These are phyloP conservation scores for Aspergillus felis DNA, from an alignment of 2,329 filamentous ascomycete genomes.

Conservation along the genomic window DNA sequence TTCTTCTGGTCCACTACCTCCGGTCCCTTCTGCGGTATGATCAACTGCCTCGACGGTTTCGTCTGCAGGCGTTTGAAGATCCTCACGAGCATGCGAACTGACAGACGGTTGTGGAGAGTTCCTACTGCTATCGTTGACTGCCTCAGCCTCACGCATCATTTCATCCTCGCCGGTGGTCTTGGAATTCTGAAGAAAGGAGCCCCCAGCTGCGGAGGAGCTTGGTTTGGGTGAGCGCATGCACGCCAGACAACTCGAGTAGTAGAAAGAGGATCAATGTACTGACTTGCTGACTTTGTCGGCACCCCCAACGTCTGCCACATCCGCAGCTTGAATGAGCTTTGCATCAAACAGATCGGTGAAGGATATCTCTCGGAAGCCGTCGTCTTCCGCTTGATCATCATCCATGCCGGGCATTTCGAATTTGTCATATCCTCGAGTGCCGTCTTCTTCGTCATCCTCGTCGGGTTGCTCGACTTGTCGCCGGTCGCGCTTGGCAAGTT, in stretches of 20 bases:
- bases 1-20: neutral
- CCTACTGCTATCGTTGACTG: neutral
- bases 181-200: constrained; percentile 18
- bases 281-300: constrained; percentile 34
- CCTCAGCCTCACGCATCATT: neutral
- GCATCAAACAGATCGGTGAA: constrained; percentile 66
- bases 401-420: constrained; percentile 71
- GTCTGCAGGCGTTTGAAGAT: neutral
- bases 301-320: constrained; percentile 24
- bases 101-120: neutral
- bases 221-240: constrained; percentile 25
- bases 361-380: constrained; percentile 57
- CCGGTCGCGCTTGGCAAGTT: constrained; percentile 67
- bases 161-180: constrained; percentile 6
- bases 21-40: neutral
- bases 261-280: constrained; percentile 32
- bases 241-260: constrained; percentile 14
- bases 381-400: constrained; percentile 51
- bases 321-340: constrained; percentile 55
- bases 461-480: constrained; percentile 48
- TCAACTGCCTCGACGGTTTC: neutral
- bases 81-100: neutral
- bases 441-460: constrained; percentile 61
- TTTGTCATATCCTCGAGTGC: constrained; percentile 68
- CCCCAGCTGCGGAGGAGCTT: constrained; percentile 27